phyloP scores from a whole-genome alignment of 129 eudicot species.

The Chrysanthemum lavandulifolium region DNA sequence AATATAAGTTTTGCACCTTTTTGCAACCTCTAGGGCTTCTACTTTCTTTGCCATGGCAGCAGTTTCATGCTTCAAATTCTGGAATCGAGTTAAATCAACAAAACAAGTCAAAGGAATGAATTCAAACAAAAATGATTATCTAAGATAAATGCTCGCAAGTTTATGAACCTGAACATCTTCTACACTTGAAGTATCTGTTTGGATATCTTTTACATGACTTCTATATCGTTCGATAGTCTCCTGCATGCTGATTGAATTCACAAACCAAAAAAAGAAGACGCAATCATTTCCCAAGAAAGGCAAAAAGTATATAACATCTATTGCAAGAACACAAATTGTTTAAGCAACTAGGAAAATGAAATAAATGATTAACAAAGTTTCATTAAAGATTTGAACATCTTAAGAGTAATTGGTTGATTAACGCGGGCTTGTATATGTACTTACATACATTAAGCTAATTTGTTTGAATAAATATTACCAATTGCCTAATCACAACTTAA shows the following conservation, averaged over 20 bases:
- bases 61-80: slow-evolving; percentile 85
- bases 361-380: no score
- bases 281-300: slow-evolving; percentile 3
- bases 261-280: slow-evolving; percentile 10
- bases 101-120: background rate
- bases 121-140: background rate
- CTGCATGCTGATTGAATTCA: slow-evolving; percentile 63
- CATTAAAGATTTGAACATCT: no score
- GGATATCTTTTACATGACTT: slow-evolving; percentile 57
- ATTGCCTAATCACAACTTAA: no score
- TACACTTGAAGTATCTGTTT: slow-evolving; percentile 47
- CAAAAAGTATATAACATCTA: background rate
- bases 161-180: slow-evolving; percentile 64
- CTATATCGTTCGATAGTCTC: slow-evolving; percentile 75
- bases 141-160: background rate
- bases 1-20: slow-evolving; percentile 46
- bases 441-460: no score
- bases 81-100: slow-evolving; percentile 18
- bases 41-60: slow-evolving; percentile 77
- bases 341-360: no score
- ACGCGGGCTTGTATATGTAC: no score
- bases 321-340: background rate
- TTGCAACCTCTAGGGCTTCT: slow-evolving; percentile 71
- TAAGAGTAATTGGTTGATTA: no score
- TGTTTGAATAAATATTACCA: no score